Evolutionary conservation across 768 basidiomycete genomes (phyloP).

Genomic region (Termitomyces sp.): DNA sequence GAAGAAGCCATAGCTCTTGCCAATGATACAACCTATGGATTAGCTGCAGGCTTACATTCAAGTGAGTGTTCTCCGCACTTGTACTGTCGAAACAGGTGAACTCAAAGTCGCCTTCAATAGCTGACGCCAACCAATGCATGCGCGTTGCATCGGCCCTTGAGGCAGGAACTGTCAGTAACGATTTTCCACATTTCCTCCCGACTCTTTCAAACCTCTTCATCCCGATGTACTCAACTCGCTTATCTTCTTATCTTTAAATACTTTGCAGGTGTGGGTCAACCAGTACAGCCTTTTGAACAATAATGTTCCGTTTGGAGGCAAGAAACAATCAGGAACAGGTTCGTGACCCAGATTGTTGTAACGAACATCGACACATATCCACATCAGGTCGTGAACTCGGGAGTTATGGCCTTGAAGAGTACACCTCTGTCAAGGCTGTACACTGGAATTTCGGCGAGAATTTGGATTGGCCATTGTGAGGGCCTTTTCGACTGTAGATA

Average conservation of each 20-base stretch:
- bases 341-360: conserved; percentile 19
- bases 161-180: conserved; percentile 75
- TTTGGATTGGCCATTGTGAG: conserved; percentile 72
- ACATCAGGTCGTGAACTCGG: conserved; percentile 80
- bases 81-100: neutral
- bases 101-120: conserved; percentile 32
- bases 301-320: conserved; percentile 94
- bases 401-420: conserved; percentile 79
- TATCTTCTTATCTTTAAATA: neutral
- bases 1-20: conserved; percentile 82
- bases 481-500: too few relatives aligned
- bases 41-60: conserved; percentile 89
- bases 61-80: conserved; percentile 42
- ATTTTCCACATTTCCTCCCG: neutral
- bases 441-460: conserved; percentile 89
- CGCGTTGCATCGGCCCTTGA: conserved; percentile 82
- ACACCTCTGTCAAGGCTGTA: conserved; percentile 77
- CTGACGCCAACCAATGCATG: conserved; percentile 86
- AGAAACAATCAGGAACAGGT: conserved; percentile 90
- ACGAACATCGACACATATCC: neutral
- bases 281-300: conserved; percentile 81
- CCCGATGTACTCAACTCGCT: neutral
- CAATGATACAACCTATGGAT: conserved; percentile 86
- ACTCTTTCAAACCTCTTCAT: too few relatives aligned
- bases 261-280: conserved; percentile 81